Conservation (phyloP, 768 basidiomycete genomes). For the Candolleomyces efflorescens region DNA sequence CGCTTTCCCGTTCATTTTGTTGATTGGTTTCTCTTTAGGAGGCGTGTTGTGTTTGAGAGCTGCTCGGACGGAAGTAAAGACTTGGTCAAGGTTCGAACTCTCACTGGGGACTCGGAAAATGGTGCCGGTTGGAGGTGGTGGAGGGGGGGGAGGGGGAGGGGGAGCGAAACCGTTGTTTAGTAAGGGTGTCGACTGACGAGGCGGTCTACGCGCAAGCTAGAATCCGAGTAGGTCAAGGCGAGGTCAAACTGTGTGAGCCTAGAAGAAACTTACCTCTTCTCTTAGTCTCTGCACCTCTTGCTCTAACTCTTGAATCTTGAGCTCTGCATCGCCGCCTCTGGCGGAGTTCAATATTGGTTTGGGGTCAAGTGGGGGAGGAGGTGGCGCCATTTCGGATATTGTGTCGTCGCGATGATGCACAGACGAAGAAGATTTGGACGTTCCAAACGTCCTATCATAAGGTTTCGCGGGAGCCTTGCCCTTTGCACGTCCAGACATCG, state of each 20-base stretch:
- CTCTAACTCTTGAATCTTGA: conserved; percentile 53
- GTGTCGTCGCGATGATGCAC: neutral
- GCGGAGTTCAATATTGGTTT: too few species aligned
- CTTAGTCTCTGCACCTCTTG: conserved; percentile 58
- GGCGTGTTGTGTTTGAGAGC: conserved; percentile 51
- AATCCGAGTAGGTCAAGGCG: neutral
- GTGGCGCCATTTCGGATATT: neutral
- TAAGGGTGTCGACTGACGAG: neutral
- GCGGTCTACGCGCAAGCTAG: conserved; percentile 45
- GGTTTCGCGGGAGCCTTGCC: neutral
- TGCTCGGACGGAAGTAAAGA: conserved; percentile 63
- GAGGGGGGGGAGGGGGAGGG: conserved; percentile 43
- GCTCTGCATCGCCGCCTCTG: conserved; percentile 32
- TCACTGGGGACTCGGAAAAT: conserved; percentile 33
- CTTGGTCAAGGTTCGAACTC: conserved; percentile 16
- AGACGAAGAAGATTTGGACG: neutral
- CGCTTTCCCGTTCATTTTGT: conserved; percentile 55
- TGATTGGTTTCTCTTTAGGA: conserved; percentile 68
- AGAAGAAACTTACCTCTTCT: conserved; percentile 42
- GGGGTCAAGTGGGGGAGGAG: too few species aligned
- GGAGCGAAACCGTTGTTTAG: conserved; percentile 24
- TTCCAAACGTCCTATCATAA: neutral
- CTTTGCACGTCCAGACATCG: neutral
- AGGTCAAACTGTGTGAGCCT: neutral
- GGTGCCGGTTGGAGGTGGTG: conserved; percentile 32